These are phyloP conservation scores for Aspergillus brasiliensis DNA, from an alignment of 2,329 filamentous ascomycete genomes.

Conservation along the genomic window DNA sequence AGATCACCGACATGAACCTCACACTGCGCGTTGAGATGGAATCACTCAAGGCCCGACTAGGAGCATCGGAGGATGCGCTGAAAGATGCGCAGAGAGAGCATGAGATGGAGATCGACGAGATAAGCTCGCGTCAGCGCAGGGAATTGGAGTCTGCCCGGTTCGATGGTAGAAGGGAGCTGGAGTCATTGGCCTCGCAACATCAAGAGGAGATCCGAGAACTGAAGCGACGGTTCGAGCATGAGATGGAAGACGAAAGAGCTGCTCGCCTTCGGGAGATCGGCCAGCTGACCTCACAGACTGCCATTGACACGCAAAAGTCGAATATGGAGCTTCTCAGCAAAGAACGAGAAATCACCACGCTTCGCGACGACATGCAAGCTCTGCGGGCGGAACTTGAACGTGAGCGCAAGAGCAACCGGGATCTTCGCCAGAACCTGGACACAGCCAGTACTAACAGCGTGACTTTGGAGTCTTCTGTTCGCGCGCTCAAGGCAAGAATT, in stretches of 20 bases:
- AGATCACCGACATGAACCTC: slow-evolving; percentile 55
- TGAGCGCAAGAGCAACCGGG: slow-evolving; percentile 64
- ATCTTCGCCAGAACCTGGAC: slow-evolving; percentile 60
- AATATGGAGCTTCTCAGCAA: slow-evolving; percentile 54
- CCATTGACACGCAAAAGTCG: slow-evolving; percentile 42
- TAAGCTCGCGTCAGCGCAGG: slow-evolving; percentile 54
- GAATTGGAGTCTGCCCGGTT: slow-evolving; percentile 46
- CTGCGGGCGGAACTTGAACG: slow-evolving; percentile 56
- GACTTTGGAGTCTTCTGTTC: slow-evolving; percentile 72
- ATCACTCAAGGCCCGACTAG: slow-evolving; percentile 56
- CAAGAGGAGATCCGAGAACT: slow-evolving; percentile 68
- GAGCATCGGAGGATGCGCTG: slow-evolving; percentile 50
- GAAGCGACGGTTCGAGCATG: slow-evolving; percentile 63
- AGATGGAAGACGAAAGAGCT: slow-evolving; percentile 65
- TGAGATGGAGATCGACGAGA: slow-evolving; percentile 55
- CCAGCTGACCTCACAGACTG: slow-evolving; percentile 36
- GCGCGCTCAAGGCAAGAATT: slow-evolving; percentile 76
- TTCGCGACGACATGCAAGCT: slow-evolving; percentile 43
- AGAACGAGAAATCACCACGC: slow-evolving; percentile 54
- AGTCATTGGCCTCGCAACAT: slow-evolving; percentile 62
- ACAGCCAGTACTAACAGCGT: slow-evolving; percentile 64
- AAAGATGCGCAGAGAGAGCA: slow-evolving; percentile 57
- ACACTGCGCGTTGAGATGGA: slow-evolving; percentile 70
- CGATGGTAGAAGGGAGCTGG: slow-evolving; percentile 55
- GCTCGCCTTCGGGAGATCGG: slow-evolving; percentile 42